phyloP scores from a whole-genome alignment of 169 alveolate species.

The Cryptosporidium tyzzeri region DNA sequence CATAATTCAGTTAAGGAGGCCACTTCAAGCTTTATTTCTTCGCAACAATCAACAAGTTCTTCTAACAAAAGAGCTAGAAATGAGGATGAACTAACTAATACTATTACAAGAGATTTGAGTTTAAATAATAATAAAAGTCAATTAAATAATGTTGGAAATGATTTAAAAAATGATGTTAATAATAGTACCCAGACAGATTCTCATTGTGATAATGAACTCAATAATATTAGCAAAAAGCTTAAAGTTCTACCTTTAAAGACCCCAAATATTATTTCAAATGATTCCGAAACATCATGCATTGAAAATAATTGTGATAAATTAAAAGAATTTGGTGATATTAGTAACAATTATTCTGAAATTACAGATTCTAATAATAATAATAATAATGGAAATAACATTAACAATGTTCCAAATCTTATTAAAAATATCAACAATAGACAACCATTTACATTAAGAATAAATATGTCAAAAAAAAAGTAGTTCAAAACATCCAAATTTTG shows the following conservation, averaged over 20 bases:
- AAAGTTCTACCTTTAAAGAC: slow-evolving; percentile 22
- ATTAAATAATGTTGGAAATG: not conserved
- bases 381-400: not conserved
- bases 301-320: not conserved
- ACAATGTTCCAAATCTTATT: not conserved
- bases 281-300: not conserved
- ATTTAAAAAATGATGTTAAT: not conserved
- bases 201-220: not conserved
- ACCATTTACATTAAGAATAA: slow-evolving; percentile 64
- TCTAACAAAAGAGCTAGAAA: slow-evolving; percentile 64
- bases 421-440: slow-evolving; percentile 1
- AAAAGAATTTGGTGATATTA: not conserved
- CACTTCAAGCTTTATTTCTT: slow-evolving; percentile 44
- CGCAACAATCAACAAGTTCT: slow-evolving; percentile 66
- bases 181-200: not conserved
- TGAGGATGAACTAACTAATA: not conserved
- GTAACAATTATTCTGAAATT: not conserved
- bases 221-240: slow-evolving; percentile 8
- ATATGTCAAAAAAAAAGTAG: slow-evolving; percentile 40
- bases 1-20: slow-evolving; percentile 13
- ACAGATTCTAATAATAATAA: not conserved
- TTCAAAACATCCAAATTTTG: not conserved
- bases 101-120: not conserved
- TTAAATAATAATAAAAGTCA: not conserved
- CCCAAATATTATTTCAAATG: slow-evolving; percentile 18